Evolutionary conservation across 1,284 basidiomycete species (phyloP), one percentile per base, ranked within the genome.

Genomic region (Porogramme epimiltina): DNA sequence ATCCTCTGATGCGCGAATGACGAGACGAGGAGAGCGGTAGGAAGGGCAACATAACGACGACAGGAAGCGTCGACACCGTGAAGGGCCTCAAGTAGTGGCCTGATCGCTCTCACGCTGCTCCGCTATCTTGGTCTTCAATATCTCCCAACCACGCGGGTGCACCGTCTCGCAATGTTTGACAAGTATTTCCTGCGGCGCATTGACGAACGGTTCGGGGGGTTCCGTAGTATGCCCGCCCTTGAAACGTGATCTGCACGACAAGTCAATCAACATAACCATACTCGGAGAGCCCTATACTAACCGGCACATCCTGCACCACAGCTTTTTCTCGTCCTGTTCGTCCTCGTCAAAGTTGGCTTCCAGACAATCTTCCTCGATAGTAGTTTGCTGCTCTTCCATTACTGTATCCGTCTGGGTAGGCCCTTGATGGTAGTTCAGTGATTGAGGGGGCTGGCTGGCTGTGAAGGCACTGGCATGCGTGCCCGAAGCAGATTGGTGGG

Each of bases 291-390:
- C n/a, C n/a, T 6, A 26, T 22, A 73, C 82, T 62, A 51, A 82
- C 83, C 68, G 59, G 74, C 83, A 85, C 46, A 82, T 67, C 49
- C 63, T 67, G 54, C 82, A 84, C 49, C 48, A 60, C 13, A 56
- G 48, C 44, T 73, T 66, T 15, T 63, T 64, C 25, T 71, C 66
- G 44, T 70, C 67, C 6, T 69, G 70, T 15, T 76, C 75, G 31
- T 70, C 68, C 31, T 74, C 75, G 3, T 52, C 52, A 42, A 80
- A 79, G 39, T 82, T 67, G 31, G 69, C 64, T 24, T 66, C 62
- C n/a, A 84, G 63, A 53, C 79, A 80, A 37, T 77, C 75, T 43
- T 73, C 67, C 22, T 72, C 65, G 9, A 70, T 46, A 2, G 58
- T 56, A 2, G 50, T 25, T 24, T 47, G 20, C 11, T 38, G 68